Evolutionary conservation across 176 grass and related monocot species (phyloP).

Genomic region (Oryza coarctata): DNA sequence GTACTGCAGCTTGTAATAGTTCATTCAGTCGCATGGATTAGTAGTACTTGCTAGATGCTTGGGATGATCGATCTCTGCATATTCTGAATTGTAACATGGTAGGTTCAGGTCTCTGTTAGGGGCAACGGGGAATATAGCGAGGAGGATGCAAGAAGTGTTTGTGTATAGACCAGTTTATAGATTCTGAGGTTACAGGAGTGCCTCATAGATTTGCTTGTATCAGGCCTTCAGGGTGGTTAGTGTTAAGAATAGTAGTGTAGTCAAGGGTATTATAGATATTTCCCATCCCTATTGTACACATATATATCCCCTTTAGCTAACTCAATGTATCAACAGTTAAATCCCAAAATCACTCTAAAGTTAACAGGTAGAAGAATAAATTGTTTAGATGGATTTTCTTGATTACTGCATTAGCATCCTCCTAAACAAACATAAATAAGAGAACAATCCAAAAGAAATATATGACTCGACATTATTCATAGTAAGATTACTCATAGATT

Average conservation of each 20-base stretch:
- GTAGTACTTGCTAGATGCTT: neutral
- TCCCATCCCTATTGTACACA: no score
- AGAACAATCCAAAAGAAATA: neutral
- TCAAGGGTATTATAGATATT: no score
- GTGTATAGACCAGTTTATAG: conserved; percentile 35
- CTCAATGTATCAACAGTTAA: no score
- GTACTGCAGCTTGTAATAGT: neutral
- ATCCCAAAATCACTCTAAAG: no score
- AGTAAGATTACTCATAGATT: no score
- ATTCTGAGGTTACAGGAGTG: neutral
- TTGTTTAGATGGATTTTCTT: neutral
- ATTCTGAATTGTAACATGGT: neutral
- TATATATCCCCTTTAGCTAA: no score
- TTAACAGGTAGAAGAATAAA: conserved; percentile 17
- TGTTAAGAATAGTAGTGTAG: no score
- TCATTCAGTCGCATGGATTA: neutral
- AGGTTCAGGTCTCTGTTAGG: conserved; percentile 10
- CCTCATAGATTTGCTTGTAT: conserved; percentile 34
- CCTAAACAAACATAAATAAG: neutral
- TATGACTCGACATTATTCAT: no score
- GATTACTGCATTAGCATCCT: neutral
- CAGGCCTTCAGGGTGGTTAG: neutral
- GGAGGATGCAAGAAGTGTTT: neutral
- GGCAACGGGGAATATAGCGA: neutral
- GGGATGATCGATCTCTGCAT: neutral